A percentile compares a stretch with the other conserved stretches of the same genome.
These are phyloP conservation scores for Adenanthera pavonina DNA, from an alignment of 306 rosid species.

Conservation along the genomic window DNA sequence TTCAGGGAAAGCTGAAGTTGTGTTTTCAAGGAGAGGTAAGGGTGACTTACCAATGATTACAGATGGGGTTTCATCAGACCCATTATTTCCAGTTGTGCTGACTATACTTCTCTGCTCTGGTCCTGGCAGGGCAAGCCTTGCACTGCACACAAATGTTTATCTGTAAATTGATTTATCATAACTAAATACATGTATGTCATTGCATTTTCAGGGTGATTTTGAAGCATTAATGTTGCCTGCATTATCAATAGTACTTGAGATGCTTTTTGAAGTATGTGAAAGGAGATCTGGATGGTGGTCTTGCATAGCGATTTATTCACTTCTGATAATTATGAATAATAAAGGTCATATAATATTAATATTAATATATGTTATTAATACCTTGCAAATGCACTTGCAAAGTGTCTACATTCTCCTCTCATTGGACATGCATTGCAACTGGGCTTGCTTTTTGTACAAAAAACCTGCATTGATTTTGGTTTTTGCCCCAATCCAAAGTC, in stretches of 20 bases:
- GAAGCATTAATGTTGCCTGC: neutral
- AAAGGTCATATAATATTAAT: neutral
- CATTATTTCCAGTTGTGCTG: slow-evolving; percentile 55
- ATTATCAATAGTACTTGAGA: slow-evolving; percentile 6
- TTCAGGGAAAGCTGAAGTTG: neutral
- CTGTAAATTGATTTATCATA: slow-evolving; percentile 44
- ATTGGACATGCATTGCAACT: slow-evolving; percentile 99
- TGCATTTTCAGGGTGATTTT: slow-evolving; percentile 34
- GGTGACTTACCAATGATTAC: slow-evolving; percentile 48
- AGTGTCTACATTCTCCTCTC: slow-evolving; percentile 99
- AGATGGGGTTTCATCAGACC: slow-evolving; percentile 47
- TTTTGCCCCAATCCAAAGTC: slow-evolving; percentile 41
- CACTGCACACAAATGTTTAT: slow-evolving; percentile 66
- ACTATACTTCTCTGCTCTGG: slow-evolving; percentile 81
- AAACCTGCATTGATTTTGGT: slow-evolving; percentile 69
- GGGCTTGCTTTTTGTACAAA: slow-evolving; percentile 96
- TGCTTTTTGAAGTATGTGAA: slow-evolving; percentile 17
- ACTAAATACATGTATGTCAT: slow-evolving; percentile 16
- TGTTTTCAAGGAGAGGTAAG: slow-evolving; percentile 61
- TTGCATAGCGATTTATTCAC: neutral
- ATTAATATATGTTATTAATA: slow-evolving; percentile 40
- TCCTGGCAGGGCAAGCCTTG: slow-evolving; percentile 96
- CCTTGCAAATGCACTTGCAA: slow-evolving; percentile 99
- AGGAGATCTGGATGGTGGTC: slow-evolving; percentile 24
- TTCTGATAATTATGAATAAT: neutral